Evolutionary conservation across 345 rosid genomes (phyloP), one percentile per base, ranked within the genome.

Genomic region (Excoecaria cochinchinensis): DNA sequence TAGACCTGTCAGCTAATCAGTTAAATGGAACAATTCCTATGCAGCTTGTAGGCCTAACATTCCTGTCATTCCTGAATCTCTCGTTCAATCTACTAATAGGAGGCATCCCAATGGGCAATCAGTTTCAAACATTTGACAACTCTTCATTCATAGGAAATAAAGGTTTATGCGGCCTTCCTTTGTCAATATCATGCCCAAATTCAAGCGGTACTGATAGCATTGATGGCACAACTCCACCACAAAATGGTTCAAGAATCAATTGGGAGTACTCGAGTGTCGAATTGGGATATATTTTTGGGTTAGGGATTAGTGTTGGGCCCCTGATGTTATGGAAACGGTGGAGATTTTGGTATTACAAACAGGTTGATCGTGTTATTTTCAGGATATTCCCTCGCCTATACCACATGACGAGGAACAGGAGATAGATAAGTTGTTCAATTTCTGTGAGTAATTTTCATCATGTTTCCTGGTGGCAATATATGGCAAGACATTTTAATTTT

Each of bases 51-150:
- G 8, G 1, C 9, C 24, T 74, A n/a, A 44, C 71, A 25, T 79
- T 79, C 47, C 82, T 79, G 44, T 40, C 74, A 17, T 5, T 51
- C 53, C 25, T 74, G 66, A 74, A 79, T 50, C 74, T 79, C 66
- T 79, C 82, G 6, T 0, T 19, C 31, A 79, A 79, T n/a, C 16
- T 15, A 42, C 69, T 79, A 0, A 4, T 8, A 0, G 78, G 82
- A 53, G 8, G 0, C 13, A 79, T 79, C 24, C 82, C 82, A 2
- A 13, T 17, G n/a, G 19, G 75, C 3, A 25, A 9, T 7, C 78
- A 79, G 19, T 10, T 79, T 67, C 46, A 31, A 51, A 6, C 78
- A 5, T 79, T 79, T 31, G n/a, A 52, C 0, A 0, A 25, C 0
- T 12, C 12, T 70, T 79, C 75, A 1, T 79, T 60, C 14, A 50